Evolutionary conservation across 768 basidiomycete genomes (phyloP).

Genomic region (Trametes punicea): DNA sequence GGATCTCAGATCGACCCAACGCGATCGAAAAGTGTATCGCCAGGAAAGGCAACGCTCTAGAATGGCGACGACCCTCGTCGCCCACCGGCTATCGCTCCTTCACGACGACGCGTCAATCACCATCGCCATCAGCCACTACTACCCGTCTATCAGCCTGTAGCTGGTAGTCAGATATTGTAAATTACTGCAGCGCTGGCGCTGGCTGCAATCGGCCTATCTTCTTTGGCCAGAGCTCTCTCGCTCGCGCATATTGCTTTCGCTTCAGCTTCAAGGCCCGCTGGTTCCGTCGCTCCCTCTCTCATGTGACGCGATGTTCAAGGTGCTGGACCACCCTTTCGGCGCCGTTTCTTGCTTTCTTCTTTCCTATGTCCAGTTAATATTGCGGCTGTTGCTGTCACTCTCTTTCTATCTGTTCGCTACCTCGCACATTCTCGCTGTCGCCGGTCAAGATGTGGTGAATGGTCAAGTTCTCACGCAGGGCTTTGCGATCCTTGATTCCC

Average conservation of each 20-base stretch:
- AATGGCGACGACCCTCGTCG: background rate
- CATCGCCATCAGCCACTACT: background rate
- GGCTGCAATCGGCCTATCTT: conserved; percentile 1
- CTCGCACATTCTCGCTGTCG: conserved; percentile 2
- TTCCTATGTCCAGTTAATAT: background rate
- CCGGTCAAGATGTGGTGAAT: conserved; percentile 19
- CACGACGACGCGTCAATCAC: background rate
- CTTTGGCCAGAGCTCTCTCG: conserved; percentile 6
- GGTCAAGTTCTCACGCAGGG: conserved; percentile 29
- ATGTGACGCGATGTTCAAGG: conserved; percentile 19
- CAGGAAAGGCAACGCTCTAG: background rate
- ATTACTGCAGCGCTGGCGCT: conserved; percentile 6
- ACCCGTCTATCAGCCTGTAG: background rate
- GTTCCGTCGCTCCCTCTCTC: conserved; percentile 7
- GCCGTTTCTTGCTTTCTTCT: background rate
- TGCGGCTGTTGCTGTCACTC: conserved; percentile 13
- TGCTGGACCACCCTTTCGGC: conserved; percentile 19
- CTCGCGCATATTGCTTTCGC: background rate
- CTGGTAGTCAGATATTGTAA: background rate
- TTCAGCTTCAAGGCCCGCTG: conserved; percentile 12
- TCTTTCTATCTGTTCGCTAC: conserved; percentile 2
- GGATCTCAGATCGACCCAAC: conserved; percentile 1
- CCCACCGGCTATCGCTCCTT: background rate
- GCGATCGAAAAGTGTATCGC: conserved; percentile 3
- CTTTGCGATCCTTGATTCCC: conserved; percentile 27